Evolutionary conservation across 352 stramenopile genomes (phyloP).

Genomic region (Halophytophthora polymorphica): DNA sequence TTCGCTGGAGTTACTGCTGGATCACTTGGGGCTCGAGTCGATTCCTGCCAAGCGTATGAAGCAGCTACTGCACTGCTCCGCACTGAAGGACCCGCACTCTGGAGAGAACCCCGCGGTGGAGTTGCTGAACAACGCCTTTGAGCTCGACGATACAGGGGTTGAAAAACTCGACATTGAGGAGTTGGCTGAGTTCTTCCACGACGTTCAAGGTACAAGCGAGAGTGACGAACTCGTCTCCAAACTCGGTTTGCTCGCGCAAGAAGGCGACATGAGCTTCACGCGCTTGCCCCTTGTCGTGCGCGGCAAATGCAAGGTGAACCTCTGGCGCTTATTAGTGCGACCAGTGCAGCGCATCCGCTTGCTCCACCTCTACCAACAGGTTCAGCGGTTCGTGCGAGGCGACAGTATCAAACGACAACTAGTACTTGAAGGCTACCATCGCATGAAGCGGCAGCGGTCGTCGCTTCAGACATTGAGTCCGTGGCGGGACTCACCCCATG

Average conservation of each 20-base stretch:
- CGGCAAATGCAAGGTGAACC: constrained; percentile 22
- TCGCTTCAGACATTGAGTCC: neutral
- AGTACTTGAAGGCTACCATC: constrained; percentile 8
- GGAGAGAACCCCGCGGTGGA: neutral
- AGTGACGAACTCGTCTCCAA: neutral
- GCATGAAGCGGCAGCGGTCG: constrained; percentile 7
- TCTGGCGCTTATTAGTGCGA: constrained; percentile 41
- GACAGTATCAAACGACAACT: constrained; percentile 11
- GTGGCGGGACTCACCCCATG: no score
- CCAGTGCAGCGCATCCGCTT: constrained; percentile 36
- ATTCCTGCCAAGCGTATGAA: constrained; percentile 12
- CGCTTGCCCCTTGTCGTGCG: constrained; percentile 20
- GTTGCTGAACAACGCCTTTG: constrained; percentile 4
- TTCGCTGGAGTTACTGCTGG: constrained; percentile 13
- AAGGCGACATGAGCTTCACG: constrained; percentile 9
- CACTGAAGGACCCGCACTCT: neutral
- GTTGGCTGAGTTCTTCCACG: constrained; percentile 13
- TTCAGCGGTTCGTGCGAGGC: constrained; percentile 18
- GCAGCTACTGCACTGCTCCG: constrained; percentile 6
- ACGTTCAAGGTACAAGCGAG: constrained; percentile 5
- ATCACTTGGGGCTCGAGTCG: constrained; percentile 16
- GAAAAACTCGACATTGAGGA: constrained; percentile 15
- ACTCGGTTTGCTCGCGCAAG: constrained; percentile 3
- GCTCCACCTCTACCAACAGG: constrained; percentile 26
- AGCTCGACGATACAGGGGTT: constrained; percentile 1